These are phyloP conservation scores for Flaveria bidentis DNA, from an alignment of 129 eudicot species.

Conservation along the genomic window DNA sequence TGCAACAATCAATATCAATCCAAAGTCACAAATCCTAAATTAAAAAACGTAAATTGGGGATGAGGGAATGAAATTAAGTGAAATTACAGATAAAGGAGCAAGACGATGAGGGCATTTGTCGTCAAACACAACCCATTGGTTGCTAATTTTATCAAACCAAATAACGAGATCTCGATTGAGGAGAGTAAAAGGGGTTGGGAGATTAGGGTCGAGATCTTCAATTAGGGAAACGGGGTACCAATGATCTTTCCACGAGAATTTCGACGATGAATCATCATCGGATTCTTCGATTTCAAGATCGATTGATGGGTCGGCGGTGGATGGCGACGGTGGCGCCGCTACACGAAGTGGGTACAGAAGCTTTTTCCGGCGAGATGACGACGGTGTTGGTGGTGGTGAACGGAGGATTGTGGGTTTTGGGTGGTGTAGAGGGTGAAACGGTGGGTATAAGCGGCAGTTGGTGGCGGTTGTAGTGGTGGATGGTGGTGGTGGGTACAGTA, in stretches of 20 bases:
- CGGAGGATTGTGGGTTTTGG: constrained; percentile 13
- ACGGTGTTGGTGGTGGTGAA: constrained; percentile 16
- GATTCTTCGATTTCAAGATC: constrained; percentile 39
- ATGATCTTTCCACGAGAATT: constrained; percentile 92
- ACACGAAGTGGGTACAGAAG: constrained; percentile 49
- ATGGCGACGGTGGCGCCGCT: constrained; percentile 63
- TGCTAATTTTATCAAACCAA: constrained; percentile 60
- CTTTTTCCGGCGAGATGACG: constrained; percentile 28
- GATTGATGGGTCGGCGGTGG: constrained; percentile 28
- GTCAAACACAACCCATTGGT: constrained; percentile 82
- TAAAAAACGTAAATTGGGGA: constrained; percentile 4
- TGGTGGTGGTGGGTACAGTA: constrained; percentile 41
- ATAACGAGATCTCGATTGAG: constrained; percentile 80
- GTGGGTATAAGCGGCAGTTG: constrained; percentile 20
- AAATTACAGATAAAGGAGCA: constrained; percentile 82
- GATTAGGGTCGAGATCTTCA: constrained; percentile 72
- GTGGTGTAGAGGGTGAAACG: constrained; percentile 13
- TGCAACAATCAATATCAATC: constrained; percentile 29
- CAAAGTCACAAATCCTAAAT: constrained; percentile 3
- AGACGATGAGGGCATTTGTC: constrained; percentile 98
- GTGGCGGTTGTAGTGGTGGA: constrained; percentile 34
- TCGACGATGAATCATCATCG: constrained; percentile 37
- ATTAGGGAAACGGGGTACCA: constrained; percentile 93
- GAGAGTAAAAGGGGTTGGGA: constrained; percentile 87
- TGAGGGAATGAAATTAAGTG: too few species aligned